Conservation (phyloP, 2,329 filamentous ascomycete species). For the Sordariomycetes sp. region DNA sequence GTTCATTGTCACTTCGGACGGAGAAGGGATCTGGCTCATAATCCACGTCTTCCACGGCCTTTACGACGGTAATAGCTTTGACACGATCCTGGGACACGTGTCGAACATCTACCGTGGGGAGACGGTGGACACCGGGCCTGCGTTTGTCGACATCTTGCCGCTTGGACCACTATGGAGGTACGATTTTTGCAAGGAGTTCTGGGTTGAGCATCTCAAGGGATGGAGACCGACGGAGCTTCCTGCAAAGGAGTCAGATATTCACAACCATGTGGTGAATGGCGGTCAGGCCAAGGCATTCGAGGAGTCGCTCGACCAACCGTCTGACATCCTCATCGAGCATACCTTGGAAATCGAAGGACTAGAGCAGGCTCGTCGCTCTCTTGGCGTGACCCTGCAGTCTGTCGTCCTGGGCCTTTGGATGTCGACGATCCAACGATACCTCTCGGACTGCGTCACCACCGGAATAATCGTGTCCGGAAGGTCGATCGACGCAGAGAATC, state of each 20-base stretch:
- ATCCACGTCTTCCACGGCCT: conserved; percentile 73
- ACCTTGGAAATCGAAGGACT: conserved; percentile 27
- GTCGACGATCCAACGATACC: conserved; percentile 40
- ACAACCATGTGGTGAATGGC: background rate
- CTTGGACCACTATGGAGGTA: conserved; percentile 51
- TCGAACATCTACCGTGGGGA: conserved; percentile 9
- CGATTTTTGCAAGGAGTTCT: conserved; percentile 41
- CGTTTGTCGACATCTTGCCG: conserved; percentile 54
- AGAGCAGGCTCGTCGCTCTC: conserved; percentile 35
- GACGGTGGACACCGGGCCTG: conserved; percentile 22
- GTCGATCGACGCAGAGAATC: conserved; percentile 50
- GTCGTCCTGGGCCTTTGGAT: conserved; percentile 67
- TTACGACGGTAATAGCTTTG: conserved; percentile 74
- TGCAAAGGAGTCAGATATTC: background rate
- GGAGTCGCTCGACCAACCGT: background rate
- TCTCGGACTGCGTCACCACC: conserved; percentile 36
- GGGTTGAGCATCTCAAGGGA: conserved; percentile 41
- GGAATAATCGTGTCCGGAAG: conserved; percentile 73
- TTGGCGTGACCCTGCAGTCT: conserved; percentile 68
- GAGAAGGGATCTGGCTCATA: conserved; percentile 25
- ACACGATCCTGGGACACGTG: conserved; percentile 50
- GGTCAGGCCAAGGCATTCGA: conserved; percentile 2
- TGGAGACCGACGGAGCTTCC: conserved; percentile 11
- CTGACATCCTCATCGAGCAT: conserved; percentile 12
- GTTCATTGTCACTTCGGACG: conserved; percentile 23